Conservation (phyloP, 139 green algal genomes). For the Chlorella vulgaris region DNA sequence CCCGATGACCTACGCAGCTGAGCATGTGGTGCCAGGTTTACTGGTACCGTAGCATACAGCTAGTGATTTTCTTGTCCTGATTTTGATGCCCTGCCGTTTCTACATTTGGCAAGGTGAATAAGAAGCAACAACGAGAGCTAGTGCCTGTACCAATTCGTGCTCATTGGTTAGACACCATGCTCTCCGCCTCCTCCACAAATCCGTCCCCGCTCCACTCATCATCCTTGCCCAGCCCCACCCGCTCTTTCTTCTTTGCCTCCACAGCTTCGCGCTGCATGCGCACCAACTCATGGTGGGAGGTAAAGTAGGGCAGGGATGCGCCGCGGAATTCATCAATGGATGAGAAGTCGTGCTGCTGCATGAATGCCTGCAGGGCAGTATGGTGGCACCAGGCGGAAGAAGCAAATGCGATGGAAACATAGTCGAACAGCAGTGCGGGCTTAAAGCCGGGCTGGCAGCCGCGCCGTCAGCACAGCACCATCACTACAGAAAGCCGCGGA, state of each 20-base stretch:
- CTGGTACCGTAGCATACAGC: too few relatives aligned
- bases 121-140: too few relatives aligned
- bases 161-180: conserved; percentile 76
- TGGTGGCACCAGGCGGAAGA: not conserved
- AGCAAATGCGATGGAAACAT: not conserved
- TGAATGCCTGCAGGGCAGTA: conserved; percentile 53
- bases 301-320: conserved; percentile 89
- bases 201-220: conserved; percentile 93
- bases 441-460: too few relatives aligned
- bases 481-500: too few relatives aligned
- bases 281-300: conserved; percentile 94
- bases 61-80: too few relatives aligned
- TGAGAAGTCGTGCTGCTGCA: conserved; percentile 86
- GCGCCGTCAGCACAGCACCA: too few relatives aligned
- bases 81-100: too few relatives aligned
- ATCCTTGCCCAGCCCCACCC: conserved; percentile 83
- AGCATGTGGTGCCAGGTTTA: too few relatives aligned
- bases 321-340: conserved; percentile 89
- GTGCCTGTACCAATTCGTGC: too few relatives aligned
- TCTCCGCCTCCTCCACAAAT: conserved; percentile 83
- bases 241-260: conserved; percentile 67
- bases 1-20: not conserved
- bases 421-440: too few relatives aligned
- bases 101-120: too few relatives aligned
- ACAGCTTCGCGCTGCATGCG: conserved; percentile 81